A percentile compares a stretch with the other conserved stretches of the same genome.
phyloP scores from a whole-genome alignment of 2,329 filamentous ascomycete genomes.

The Cryphonectria parasitica region DNA sequence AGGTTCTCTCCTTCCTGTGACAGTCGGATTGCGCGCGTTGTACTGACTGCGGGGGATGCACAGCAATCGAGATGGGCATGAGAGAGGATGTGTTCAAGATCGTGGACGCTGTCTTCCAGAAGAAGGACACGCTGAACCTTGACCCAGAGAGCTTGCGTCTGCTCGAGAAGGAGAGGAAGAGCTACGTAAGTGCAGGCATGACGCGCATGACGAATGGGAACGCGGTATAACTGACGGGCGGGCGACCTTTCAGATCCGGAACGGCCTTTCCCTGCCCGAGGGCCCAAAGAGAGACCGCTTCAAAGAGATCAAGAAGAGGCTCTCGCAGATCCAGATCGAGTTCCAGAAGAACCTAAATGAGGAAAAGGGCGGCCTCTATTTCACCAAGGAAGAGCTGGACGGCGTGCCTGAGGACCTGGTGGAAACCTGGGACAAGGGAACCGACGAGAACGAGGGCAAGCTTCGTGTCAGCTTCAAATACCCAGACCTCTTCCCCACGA shows the following conservation, averaged over 20 bases:
- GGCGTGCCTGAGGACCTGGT: constrained; percentile 76
- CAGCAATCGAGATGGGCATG: constrained; percentile 73
- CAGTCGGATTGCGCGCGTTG: neutral
- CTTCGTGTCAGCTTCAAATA: constrained; percentile 82
- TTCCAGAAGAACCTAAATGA: constrained; percentile 84
- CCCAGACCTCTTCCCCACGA: constrained; percentile 75
- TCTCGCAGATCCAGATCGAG: constrained; percentile 73
- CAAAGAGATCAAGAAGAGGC: constrained; percentile 83
- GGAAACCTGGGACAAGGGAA: constrained; percentile 70
- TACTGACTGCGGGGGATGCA: neutral
- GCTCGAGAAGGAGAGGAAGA: constrained; percentile 77
- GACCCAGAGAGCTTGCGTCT: constrained; percentile 73
- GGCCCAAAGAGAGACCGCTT: constrained; percentile 75
- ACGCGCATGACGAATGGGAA: neutral
- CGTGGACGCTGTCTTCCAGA: constrained; percentile 61
- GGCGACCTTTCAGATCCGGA: constrained; percentile 55
- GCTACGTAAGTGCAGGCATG: constrained; percentile 48
- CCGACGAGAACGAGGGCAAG: constrained; percentile 70
- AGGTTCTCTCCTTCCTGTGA: neutral
- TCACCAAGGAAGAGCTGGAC: constrained; percentile 72
- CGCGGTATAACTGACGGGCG: neutral
- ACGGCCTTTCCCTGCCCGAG: constrained; percentile 72
- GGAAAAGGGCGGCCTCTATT: constrained; percentile 81
- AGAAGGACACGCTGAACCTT: constrained; percentile 59
- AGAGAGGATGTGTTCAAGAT: constrained; percentile 78